Evolutionary conservation across 2,329 filamentous ascomycete species (phyloP).

Genomic region (Neurospora sp.): DNA sequence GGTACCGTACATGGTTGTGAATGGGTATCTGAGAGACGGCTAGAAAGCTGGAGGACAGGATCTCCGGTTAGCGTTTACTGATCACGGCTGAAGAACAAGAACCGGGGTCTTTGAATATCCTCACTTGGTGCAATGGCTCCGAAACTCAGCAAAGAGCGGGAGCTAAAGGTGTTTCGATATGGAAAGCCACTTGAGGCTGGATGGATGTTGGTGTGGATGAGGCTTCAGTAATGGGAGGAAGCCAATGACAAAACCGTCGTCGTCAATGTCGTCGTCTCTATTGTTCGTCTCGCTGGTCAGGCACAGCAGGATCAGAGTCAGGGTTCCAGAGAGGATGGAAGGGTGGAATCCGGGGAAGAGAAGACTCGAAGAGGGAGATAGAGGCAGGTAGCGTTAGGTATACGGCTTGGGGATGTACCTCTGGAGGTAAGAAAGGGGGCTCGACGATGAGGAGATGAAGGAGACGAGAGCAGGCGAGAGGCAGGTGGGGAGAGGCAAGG

Average conservation of each 20-base stretch:
- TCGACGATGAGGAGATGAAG: slow-evolving; percentile 1
- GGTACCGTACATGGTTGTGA: slow-evolving; percentile 71
- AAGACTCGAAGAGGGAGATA: background rate
- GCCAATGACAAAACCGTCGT: background rate
- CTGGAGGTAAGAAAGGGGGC: slow-evolving; percentile 1
- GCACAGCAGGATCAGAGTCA: background rate
- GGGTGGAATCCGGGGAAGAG: background rate
- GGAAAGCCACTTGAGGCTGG: slow-evolving; percentile 1
- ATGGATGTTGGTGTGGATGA: background rate
- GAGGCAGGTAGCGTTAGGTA: background rate
- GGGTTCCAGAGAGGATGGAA: background rate
- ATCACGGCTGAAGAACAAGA: background rate
- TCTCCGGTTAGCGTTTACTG: background rate
- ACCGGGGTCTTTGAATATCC: background rate
- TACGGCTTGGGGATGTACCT: background rate
- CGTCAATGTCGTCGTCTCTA: background rate
- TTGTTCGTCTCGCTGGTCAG: background rate
- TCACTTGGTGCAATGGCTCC: slow-evolving; percentile 7
- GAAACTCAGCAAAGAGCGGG: slow-evolving; percentile 17
- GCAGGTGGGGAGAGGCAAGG: slow-evolving; percentile 1
- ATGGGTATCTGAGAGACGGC: slow-evolving; percentile 29
- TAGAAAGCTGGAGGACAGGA: slow-evolving; percentile 10
- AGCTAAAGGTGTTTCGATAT: background rate
- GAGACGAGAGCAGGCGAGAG: background rate
- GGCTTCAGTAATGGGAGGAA: background rate